These are phyloP conservation scores for Bifiguratus adelaidae DNA, from an alignment of 192 early-diverging fungal species.

Conservation along the genomic window DNA sequence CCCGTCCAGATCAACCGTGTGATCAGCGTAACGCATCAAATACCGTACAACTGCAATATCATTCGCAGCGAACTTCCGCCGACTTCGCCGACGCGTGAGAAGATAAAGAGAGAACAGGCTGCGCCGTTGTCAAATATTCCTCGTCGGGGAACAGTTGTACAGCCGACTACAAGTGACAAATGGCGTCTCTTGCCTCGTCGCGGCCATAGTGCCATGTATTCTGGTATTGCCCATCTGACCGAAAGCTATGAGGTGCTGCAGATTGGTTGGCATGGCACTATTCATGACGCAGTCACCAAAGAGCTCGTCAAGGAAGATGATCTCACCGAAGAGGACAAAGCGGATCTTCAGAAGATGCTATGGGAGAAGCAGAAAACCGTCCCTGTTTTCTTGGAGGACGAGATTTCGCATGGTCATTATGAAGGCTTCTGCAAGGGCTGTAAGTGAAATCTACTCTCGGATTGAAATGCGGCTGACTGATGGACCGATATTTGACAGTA, in stretches of 20 bases:
- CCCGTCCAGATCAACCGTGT: too few relatives aligned
- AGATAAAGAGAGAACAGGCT: too few relatives aligned
- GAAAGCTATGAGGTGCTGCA: constrained; percentile 48
- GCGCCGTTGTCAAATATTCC: too few relatives aligned
- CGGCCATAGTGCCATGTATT: constrained; percentile 86
- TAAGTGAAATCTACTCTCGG: constrained; percentile 13
- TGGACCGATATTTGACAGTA: constrained; percentile 30
- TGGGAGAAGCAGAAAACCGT: constrained; percentile 43
- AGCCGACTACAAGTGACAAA: too few relatives aligned
- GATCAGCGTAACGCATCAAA: constrained; percentile 42
- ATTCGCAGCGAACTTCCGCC: constrained; percentile 8
- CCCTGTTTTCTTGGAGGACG: constrained; percentile 72
- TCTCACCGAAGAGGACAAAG: constrained; percentile 36
- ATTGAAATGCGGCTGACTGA: background rate
- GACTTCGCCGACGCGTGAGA: too few relatives aligned
- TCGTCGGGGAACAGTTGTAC: too few relatives aligned
- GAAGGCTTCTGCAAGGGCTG: constrained; percentile 96
- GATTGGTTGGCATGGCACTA: constrained; percentile 68
- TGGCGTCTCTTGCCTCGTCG: constrained; percentile 31
- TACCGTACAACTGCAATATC: constrained; percentile 31
- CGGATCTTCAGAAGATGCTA: constrained; percentile 40
- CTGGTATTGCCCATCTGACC: constrained; percentile 65
- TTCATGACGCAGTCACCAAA: constrained; percentile 42
- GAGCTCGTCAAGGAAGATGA: constrained; percentile 37
- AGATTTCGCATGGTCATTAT: constrained; percentile 72